phyloP scores from a whole-genome alignment of 371 early-diverging fungal genomes.

The Nosema muscidifuracis region DNA sequence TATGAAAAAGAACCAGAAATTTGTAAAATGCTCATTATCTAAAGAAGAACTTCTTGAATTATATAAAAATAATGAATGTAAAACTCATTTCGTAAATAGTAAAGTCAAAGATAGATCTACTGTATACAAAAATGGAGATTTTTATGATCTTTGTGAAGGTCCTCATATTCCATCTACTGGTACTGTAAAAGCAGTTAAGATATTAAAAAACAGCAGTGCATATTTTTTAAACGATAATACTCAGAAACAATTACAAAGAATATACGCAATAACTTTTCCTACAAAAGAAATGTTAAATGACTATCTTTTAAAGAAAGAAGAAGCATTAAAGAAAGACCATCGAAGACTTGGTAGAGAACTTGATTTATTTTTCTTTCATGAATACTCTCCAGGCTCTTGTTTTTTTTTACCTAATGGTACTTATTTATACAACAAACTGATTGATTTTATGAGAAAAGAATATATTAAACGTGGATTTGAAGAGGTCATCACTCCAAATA shows the following conservation, averaged over 20 bases:
- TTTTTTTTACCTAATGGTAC: conserved; percentile 95
- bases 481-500: conserved; percentile 91
- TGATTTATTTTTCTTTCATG: conserved; percentile 91
- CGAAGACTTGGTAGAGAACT: conserved; percentile 78
- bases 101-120: conserved; percentile 86
- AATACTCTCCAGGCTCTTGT: conserved; percentile 83
- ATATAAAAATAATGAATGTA: conserved; percentile 70
- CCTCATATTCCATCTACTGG: conserved; percentile 93
- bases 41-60: conserved; percentile 86
- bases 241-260: conserved; percentile 89
- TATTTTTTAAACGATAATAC: conserved; percentile 93
- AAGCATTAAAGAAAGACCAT: conserved; percentile 93
- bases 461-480: conserved; percentile 78
- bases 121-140: conserved; percentile 90
- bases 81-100: conserved; percentile 62
- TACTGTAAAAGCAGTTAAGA: conserved; percentile 79
- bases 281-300: conserved; percentile 83
- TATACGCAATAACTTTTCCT: conserved; percentile 98
- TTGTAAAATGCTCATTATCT: conserved; percentile 75
- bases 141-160: conserved; percentile 95
- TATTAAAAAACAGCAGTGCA: conserved; percentile 81
- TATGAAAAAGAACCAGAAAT: conserved; percentile 86
- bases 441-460: conserved; percentile 79
- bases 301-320: conserved; percentile 81
- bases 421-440: conserved; percentile 81